Base-by-base conservation (phyloP, 192 early-diverging fungal species). In the Coemansia sp. region DNA sequence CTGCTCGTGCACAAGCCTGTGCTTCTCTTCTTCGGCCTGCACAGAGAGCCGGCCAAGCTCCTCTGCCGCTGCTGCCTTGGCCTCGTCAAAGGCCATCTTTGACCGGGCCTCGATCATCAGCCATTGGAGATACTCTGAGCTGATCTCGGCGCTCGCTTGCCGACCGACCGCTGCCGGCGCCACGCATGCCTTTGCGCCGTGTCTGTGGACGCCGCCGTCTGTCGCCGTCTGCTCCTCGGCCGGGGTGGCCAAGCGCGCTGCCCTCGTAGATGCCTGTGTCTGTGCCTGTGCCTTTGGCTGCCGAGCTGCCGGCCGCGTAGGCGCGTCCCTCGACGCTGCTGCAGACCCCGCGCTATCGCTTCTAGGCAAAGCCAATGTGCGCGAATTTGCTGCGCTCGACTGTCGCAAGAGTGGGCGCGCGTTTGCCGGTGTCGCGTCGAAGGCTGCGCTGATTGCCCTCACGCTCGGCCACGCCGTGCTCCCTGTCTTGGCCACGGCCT, bases 81-180 rank as follows among this genome's bases (percentile, higher is more conserved):
- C 67, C n/a, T 30, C 60, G 48, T 79, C 71, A 50, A 66, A 79
- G 6, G 45, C 52, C 54, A 61, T 63, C 39, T 73, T 67, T 42
- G 71, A 55, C 9, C 71, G 76, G 2, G 76, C 76, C 16, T 73
- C 70, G 32, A 69, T 52, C 63, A 79, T 27, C 36, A 45, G 66
- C 76, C 76, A 79, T 32, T 73, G 76, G 5, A 73, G 19, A 20
- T 67, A 67, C 36, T 52, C 32, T 11, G 49, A 19, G 32, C 30
- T 19, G 32, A 35, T 55, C 14, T 42, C 39, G 1, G 39, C 11
- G 14, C 11, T 42, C 2, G 39, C 14, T 3, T 42, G 32, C 32
- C 9, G 32, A 34, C 32, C 5, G 5, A 16, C 14, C 14, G 39
- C 39, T 42, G 39, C 39, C 11, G n/a, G n/a, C n/a, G n/a, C n/a